phyloP scores from a whole-genome alignment of 352 stramenopile genomes.

The Pythium grandisporangium region DNA sequence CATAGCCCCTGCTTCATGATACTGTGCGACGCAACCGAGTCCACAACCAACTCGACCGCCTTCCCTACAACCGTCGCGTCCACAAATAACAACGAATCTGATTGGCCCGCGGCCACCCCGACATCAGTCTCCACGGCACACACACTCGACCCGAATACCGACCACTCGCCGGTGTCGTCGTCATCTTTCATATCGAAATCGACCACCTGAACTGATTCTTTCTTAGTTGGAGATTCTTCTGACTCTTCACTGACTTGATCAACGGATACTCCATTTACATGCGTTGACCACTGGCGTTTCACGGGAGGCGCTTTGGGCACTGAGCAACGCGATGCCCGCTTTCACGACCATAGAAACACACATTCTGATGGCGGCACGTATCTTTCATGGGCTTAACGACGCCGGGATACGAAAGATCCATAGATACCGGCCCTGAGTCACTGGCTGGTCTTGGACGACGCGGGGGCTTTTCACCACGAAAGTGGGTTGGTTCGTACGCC shows the following conservation, averaged over 20 bases:
- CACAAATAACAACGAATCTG: constrained; percentile 7
- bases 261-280: constrained; percentile 2
- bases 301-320: background rate
- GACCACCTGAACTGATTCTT: background rate
- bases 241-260: background rate
- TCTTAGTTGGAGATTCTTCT: background rate
- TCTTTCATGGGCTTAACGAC: too few relatives aligned
- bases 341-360: constrained; percentile 2
- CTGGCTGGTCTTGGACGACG: too few relatives aligned
- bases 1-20: too few relatives aligned
- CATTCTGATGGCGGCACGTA: background rate
- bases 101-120: background rate
- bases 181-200: background rate
- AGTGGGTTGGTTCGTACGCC: constrained; percentile 5
- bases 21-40: constrained; percentile 11
- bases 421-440: too few relatives aligned
- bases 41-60: constrained; percentile 7
- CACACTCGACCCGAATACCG: background rate
- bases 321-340: background rate
- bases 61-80: constrained; percentile 1
- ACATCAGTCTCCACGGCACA: constrained; percentile 1
- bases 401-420: too few relatives aligned
- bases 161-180: background rate
- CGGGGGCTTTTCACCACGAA: background rate
- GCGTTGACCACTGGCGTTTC: background rate